Conservation (phyloP, 2,329 filamentous ascomycete genomes). For the Thielaviopsis punctulata region DNA sequence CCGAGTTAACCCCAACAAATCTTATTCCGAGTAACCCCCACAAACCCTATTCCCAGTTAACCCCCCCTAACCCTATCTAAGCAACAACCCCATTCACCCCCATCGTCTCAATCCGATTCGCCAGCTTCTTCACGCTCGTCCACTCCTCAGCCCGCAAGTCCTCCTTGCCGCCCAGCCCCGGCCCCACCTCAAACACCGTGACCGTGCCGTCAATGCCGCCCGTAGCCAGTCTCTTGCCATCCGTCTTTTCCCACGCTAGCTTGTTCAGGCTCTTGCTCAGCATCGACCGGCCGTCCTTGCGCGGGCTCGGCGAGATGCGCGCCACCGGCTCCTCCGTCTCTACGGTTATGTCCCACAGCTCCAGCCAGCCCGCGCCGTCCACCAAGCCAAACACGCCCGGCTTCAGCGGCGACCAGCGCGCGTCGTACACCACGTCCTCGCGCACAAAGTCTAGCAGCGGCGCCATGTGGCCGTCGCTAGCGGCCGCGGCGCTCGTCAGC, state of each 20-base stretch:
- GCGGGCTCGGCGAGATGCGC: slow-evolving; percentile 52
- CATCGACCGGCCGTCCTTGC: slow-evolving; percentile 48
- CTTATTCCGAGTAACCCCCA: too few species aligned
- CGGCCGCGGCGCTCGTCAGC: slow-evolving; percentile 33
- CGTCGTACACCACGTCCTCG: slow-evolving; percentile 94
- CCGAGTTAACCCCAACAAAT: too few species aligned
- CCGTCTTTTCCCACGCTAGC: slow-evolving; percentile 79
- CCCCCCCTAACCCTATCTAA: too few species aligned
- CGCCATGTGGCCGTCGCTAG: slow-evolving; percentile 36
- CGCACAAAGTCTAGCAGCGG: slow-evolving; percentile 81
- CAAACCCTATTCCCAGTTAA: too few species aligned
- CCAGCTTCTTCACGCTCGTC: slow-evolving; percentile 79
- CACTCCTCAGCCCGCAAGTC: slow-evolving; percentile 75
- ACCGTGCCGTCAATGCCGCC: slow-evolving; percentile 84
- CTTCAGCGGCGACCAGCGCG: slow-evolving; percentile 84
- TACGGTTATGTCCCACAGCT: slow-evolving; percentile 87
- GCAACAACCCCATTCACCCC: slow-evolving; percentile 30
- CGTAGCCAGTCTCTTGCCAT: slow-evolving; percentile 73
- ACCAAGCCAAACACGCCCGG: slow-evolving; percentile 90
- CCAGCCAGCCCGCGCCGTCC: slow-evolving; percentile 78
- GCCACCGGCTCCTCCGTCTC: slow-evolving; percentile 86
- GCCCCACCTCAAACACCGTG: slow-evolving; percentile 82
- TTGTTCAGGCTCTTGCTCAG: slow-evolving; percentile 83
- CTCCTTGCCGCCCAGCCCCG: slow-evolving; percentile 70
- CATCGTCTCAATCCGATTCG: slow-evolving; percentile 55